phyloP scores from a whole-genome alignment of 2,329 filamentous ascomycete genomes.

The Aureobasidium musti region DNA sequence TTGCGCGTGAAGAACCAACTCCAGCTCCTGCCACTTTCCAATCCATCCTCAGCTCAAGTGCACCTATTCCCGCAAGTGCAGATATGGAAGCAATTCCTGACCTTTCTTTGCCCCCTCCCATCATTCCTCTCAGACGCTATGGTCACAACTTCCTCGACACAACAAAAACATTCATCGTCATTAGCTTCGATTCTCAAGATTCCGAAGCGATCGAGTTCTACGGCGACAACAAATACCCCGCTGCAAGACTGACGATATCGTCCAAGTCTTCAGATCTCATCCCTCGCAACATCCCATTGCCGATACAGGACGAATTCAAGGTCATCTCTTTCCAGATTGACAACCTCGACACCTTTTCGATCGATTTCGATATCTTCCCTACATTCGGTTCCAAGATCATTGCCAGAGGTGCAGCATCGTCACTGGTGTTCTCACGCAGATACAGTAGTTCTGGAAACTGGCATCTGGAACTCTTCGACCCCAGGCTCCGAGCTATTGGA shows the following conservation, averaged over 20 bases:
- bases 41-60: conserved; percentile 34
- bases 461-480: conserved; percentile 88
- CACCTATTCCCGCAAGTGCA: conserved; percentile 59
- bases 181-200: conserved; percentile 77
- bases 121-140: conserved; percentile 90
- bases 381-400: conserved; percentile 98
- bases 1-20: conserved; percentile 44
- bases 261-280: conserved; percentile 96
- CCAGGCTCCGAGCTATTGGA: conserved; percentile 84
- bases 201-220: conserved; percentile 87
- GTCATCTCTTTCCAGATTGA: conserved; percentile 96
- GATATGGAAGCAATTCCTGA: conserved; percentile 89
- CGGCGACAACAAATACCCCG: conserved; percentile 94
- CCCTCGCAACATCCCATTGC: conserved; percentile 90
- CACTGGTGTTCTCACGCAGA: conserved; percentile 77
- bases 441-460: conserved; percentile 76
- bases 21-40: conserved; percentile 39
- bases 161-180: conserved; percentile 85
- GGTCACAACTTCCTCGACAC: conserved; percentile 98
- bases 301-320: conserved; percentile 93
- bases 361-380: conserved; percentile 97
- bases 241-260: conserved; percentile 90
- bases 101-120: conserved; percentile 88
- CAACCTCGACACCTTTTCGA: conserved; percentile 84
- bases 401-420: conserved; percentile 88